Percentiles rank a stretch among this genome's conserved stretches.
phyloP scores from a whole-genome alignment of 1,284 basidiomycete species.

The Ustilago nuda region DNA sequence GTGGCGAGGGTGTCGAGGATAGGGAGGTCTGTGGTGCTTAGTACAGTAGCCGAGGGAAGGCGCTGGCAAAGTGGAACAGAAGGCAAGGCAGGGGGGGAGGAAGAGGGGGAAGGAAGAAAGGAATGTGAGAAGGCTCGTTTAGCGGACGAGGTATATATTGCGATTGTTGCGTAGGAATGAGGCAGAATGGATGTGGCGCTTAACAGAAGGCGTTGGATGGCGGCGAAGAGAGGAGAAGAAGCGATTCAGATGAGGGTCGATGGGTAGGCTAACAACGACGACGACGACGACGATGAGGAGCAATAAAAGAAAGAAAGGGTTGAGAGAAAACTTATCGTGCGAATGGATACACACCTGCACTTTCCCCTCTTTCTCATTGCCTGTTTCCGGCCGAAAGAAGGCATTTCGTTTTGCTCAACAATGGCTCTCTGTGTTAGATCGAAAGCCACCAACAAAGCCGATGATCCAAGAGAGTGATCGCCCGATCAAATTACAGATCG shows the following conservation, averaged over 20 bases:
- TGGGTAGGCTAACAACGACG: too few species aligned
- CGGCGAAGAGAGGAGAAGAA: slow-evolving; percentile 2
- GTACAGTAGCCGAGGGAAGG: too few species aligned
- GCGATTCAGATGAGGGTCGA: neutral
- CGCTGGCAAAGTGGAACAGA: slow-evolving; percentile 14
- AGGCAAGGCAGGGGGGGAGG: neutral
- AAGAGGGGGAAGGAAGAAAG: neutral
- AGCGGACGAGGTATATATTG: slow-evolving; percentile 23
- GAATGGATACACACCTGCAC: too few species aligned
- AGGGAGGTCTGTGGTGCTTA: neutral
- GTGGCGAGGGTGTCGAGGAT: neutral
- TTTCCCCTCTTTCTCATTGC: too few species aligned
- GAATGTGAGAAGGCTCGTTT: neutral
- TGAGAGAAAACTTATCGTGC: too few species aligned
- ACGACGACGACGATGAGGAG: too few species aligned
- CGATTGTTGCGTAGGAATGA: slow-evolving; percentile 5
- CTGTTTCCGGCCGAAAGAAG: too few species aligned
- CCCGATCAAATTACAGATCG: too few species aligned
- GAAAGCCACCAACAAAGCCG: neutral
- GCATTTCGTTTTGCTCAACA: too few species aligned
- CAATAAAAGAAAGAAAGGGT: too few species aligned
- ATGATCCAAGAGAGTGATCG: neutral
- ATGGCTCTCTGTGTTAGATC: too few species aligned
- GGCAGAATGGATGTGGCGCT: slow-evolving; percentile 2
- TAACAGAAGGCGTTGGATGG: neutral